Conservation (phyloP, 2,329 filamentous ascomycete genomes). For the Aspergillus felis region DNA sequence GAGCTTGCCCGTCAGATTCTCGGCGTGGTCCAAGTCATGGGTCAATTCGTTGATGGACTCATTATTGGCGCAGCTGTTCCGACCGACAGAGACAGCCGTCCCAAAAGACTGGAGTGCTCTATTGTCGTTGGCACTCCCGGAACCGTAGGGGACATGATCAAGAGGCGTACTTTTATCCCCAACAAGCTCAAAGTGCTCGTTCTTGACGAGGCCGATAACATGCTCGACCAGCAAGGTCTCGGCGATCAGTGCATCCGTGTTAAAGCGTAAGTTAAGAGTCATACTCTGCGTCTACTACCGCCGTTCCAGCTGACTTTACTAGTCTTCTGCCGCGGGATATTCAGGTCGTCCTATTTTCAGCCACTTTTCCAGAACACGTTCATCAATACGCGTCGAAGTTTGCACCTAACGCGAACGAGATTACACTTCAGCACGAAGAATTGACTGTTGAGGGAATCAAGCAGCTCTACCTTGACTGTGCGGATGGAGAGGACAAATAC, state of each 20-base stretch:
- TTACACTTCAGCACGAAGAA: conserved; percentile 84
- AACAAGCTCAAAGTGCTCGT: conserved; percentile 75
- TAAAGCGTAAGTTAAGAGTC: conserved; percentile 61
- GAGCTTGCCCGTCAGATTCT: conserved; percentile 94
- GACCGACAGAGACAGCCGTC: conserved; percentile 64
- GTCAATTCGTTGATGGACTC: conserved; percentile 73
- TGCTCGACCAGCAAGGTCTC: conserved; percentile 92
- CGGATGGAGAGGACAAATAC: conserved; percentile 78
- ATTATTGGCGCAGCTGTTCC: conserved; percentile 79
- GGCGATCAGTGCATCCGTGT: conserved; percentile 93
- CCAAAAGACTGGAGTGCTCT: conserved; percentile 66
- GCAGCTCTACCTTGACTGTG: conserved; percentile 95
- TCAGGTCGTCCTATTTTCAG: conserved; percentile 94
- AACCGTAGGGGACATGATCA: conserved; percentile 83
- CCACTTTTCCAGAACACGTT: conserved; percentile 85
- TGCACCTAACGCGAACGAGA: conserved; percentile 78
- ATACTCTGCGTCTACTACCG: not conserved
- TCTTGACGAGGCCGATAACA: conserved; percentile 96
- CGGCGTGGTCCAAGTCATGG: conserved; percentile 77
- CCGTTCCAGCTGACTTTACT: conserved; percentile 2
- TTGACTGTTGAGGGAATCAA: conserved; percentile 96
- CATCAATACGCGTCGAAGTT: conserved; percentile 79
- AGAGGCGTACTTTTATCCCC: conserved; percentile 68
- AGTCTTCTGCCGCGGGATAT: conserved; percentile 69
- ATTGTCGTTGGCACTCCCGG: conserved; percentile 92